Evolutionary conservation across 179 eudicot genomes (phyloP).

Genomic region (Beta macrorhiza): DNA sequence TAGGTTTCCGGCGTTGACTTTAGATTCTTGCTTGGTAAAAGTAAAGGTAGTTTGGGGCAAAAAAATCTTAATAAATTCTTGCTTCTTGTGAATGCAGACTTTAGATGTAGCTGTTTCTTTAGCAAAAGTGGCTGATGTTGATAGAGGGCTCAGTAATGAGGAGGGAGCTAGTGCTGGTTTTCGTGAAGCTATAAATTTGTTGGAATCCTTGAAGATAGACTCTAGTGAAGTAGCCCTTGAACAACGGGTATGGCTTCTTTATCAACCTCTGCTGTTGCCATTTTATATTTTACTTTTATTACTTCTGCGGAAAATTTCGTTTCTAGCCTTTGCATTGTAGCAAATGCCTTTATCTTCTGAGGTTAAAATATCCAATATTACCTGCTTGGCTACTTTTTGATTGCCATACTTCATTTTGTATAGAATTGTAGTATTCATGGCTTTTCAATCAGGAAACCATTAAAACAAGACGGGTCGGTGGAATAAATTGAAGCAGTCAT

Average conservation of each 20-base stretch:
- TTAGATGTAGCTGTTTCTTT: constrained; percentile 81
- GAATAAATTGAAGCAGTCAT: constrained; percentile 6
- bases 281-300: neutral
- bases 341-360: neutral
- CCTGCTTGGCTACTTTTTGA: neutral
- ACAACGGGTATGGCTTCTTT: constrained; percentile 63
- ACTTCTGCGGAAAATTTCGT: neutral
- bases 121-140: constrained; percentile 97
- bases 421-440: neutral
- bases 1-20: no score
- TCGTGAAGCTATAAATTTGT: constrained; percentile 60
- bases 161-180: constrained; percentile 63
- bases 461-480: neutral
- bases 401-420: neutral
- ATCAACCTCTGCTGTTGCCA: neutral
- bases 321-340: constrained; percentile 7
- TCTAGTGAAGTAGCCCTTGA: constrained; percentile 61
- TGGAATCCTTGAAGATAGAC: constrained; percentile 56
- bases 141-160: constrained; percentile 72
- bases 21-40: no score
- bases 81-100: constrained; percentile 40
- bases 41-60: no score
- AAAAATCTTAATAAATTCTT: neutral
- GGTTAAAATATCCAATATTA: neutral
- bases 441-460: neutral